Conservation (phyloP, 768 basidiomycete genomes). For the Lentinula edodes region DNA sequence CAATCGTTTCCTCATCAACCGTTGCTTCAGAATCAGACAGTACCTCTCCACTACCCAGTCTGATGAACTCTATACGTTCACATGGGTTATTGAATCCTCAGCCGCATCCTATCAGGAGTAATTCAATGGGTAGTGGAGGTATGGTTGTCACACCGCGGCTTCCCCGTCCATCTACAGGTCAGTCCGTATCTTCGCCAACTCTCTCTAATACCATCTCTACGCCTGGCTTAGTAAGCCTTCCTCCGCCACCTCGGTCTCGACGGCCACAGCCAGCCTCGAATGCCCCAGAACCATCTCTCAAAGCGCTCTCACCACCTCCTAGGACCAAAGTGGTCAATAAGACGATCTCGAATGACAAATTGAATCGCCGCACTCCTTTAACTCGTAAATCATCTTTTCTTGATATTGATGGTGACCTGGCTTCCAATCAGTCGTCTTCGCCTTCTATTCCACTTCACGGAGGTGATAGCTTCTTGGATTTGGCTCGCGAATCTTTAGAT, state of each 20-base stretch:
- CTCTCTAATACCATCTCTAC: neutral
- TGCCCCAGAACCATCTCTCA: neutral
- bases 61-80: neutral
- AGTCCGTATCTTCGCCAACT: neutral
- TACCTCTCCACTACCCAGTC: neutral
- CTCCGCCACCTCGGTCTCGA: conserved; percentile 9
- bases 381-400: conserved; percentile 70
- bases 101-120: conserved; percentile 1
- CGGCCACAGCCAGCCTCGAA: neutral
- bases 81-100: neutral
- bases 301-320: conserved; percentile 2
- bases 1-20: conserved; percentile 35
- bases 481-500: conserved; percentile 49
- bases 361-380: conserved; percentile 44
- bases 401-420: conserved; percentile 54
- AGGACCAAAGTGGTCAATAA: neutral
- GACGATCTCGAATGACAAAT: conserved; percentile 31
- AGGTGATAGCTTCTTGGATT: conserved; percentile 42
- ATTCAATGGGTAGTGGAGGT: conserved; percentile 23
- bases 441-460: neutral
- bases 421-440: conserved; percentile 16
- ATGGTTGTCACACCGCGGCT: conserved; percentile 14
- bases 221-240: conserved; percentile 5
- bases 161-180: conserved; percentile 6
- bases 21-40: conserved; percentile 9